phyloP scores from a whole-genome alignment of 2,329 filamentous ascomycete genomes.

The Capronia americana region DNA sequence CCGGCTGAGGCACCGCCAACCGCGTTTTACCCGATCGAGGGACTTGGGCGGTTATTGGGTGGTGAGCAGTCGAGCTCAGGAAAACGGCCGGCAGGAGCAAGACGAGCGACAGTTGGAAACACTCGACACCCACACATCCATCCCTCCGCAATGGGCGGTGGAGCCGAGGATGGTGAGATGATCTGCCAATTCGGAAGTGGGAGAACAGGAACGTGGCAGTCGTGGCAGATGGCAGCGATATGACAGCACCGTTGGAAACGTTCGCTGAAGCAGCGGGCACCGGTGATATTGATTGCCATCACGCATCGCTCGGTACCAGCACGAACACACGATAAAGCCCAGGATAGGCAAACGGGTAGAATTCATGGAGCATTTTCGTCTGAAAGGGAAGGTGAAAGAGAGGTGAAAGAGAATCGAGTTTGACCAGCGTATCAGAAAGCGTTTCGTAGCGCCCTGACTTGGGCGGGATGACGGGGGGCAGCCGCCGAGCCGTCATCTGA shows the following conservation, averaged over 20 bases:
- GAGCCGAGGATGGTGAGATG: neutral
- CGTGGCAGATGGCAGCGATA: conserved; percentile 4
- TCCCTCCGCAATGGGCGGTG: neutral
- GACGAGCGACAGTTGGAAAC: conserved; percentile 6
- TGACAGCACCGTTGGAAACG: conserved; percentile 1
- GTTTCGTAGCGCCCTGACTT: conserved; percentile 28
- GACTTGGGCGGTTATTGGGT: conserved; percentile 29
- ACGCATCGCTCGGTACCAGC: conserved; percentile 1
- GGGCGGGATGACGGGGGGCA: neutral
- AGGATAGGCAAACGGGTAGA: neutral
- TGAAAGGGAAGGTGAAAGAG: conserved; percentile 15
- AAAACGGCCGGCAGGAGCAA: conserved; percentile 16
- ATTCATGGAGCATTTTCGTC: conserved; percentile 4
- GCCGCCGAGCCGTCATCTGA: conserved; percentile 1
- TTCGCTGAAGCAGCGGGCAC: neutral
- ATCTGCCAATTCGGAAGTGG: conserved; percentile 5
- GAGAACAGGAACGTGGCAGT: conserved; percentile 6
- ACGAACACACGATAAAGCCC: neutral
- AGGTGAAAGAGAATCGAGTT: conserved; percentile 12
- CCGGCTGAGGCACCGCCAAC: conserved; percentile 17
- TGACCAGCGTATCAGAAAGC: conserved; percentile 28
- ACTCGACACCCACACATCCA: conserved; percentile 9
- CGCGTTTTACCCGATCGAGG: conserved; percentile 29
- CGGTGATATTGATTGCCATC: conserved; percentile 4
- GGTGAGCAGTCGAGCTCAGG: conserved; percentile 23